Percentiles rank a stretch among this genome's conserved stretches.
These are phyloP conservation scores for Populus trichocarpa DNA, from an alignment of 441 rosid genomes.

Conservation along the genomic window DNA sequence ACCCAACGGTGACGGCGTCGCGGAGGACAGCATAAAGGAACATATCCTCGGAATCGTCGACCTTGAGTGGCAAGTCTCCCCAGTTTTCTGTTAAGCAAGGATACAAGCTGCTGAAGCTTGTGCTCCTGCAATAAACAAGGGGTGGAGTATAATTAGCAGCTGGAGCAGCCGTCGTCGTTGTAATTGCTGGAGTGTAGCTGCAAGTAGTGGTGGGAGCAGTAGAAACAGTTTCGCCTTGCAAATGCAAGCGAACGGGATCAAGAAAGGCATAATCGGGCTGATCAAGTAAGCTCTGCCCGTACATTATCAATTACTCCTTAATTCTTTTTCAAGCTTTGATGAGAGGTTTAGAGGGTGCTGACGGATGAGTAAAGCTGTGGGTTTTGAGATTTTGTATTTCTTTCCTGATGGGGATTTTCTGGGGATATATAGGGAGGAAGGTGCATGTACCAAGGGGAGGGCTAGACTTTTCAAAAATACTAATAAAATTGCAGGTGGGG, in stretches of 20 bases:
- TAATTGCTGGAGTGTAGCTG: background rate
- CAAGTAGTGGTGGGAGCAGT: background rate
- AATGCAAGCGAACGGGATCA: slow-evolving; percentile 42
- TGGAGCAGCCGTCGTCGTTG: slow-evolving; percentile 11
- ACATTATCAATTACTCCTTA: slow-evolving; percentile 18
- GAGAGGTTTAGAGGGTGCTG: background rate
- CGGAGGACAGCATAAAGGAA: slow-evolving; percentile 59
- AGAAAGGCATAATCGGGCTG: slow-evolving; percentile 41
- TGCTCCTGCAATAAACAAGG: slow-evolving; percentile 43
- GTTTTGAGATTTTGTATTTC: background rate
- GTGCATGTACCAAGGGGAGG: slow-evolving; percentile 25
- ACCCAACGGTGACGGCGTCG: slow-evolving; percentile 68
- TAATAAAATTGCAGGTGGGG: background rate
- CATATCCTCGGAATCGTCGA: slow-evolving; percentile 84
- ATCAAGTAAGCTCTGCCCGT: slow-evolving; percentile 18
- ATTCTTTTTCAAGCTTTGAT: too few relatives aligned
- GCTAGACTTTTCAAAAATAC: background rate
- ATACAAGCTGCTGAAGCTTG: slow-evolving; percentile 53
- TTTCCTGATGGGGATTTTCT: background rate
- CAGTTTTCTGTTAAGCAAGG: slow-evolving; percentile 71
- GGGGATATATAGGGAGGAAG: slow-evolving; percentile 19
- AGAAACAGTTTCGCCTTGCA: slow-evolving; percentile 43
- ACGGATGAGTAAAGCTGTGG: too few relatives aligned
- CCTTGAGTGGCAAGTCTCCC: slow-evolving; percentile 80
- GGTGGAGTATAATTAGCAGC: background rate